Conservation (phyloP, 768 basidiomycete species). For the Mycena maculata region DNA sequence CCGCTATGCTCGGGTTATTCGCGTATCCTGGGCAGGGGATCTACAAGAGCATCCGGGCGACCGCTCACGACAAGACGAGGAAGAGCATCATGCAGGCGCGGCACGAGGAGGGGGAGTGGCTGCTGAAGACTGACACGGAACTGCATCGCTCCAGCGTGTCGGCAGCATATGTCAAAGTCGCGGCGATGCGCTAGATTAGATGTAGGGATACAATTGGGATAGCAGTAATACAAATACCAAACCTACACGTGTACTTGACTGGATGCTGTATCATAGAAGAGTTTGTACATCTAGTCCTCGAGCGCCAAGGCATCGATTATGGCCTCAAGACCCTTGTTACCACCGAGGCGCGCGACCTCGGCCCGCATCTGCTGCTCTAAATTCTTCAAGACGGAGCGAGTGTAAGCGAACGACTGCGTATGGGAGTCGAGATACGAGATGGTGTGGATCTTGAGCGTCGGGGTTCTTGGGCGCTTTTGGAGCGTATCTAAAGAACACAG, state of each 20-base stretch:
- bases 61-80: slow-evolving; percentile 14
- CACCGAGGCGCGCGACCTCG: slow-evolving; percentile 70
- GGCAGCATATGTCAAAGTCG: slow-evolving; percentile 10
- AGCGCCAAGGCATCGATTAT: slow-evolving; percentile 52
- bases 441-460: slow-evolving; percentile 69
- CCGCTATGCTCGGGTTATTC: slow-evolving; percentile 36
- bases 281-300: not conserved
- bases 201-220: too few species aligned
- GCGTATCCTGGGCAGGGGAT: slow-evolving; percentile 43
- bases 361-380: slow-evolving; percentile 64
- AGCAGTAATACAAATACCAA: not conserved
- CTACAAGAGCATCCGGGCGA: slow-evolving; percentile 37
- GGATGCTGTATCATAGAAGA: not conserved
- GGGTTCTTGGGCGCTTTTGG: slow-evolving; percentile 68
- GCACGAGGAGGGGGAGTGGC: slow-evolving; percentile 28
- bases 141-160: not conserved
- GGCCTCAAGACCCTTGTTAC: slow-evolving; percentile 61
- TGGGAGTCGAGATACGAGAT: slow-evolving; percentile 65
- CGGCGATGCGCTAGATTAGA: too few species aligned
- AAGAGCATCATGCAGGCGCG: not conserved
- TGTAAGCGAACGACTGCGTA: slow-evolving; percentile 68
- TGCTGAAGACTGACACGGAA: slow-evolving; percentile 1
- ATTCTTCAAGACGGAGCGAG: slow-evolving; percentile 60
- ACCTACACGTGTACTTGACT: not conserved
- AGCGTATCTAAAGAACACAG: slow-evolving; percentile 41